Conservation (phyloP, 441 rosid species). For the Biscutella laevigata region DNA sequence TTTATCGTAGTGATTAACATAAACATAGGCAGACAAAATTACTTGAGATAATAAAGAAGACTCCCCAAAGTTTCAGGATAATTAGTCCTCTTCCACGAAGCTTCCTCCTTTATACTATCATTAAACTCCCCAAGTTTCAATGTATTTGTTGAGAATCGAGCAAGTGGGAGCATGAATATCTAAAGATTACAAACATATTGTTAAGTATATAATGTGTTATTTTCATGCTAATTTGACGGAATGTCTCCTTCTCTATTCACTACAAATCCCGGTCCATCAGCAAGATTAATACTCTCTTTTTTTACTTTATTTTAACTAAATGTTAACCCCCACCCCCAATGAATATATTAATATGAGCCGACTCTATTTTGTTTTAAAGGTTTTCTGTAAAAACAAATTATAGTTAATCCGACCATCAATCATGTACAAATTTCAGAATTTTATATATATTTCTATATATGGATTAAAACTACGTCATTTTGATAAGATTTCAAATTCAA, state of each 20-base stretch:
- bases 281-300: background rate
- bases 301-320: too few species aligned
- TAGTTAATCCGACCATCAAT: too few species aligned
- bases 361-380: too few species aligned
- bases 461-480: too few species aligned
- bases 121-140: background rate
- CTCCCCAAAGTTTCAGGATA: slow-evolving; percentile 4
- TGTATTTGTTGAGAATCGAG: slow-evolving; percentile 4
- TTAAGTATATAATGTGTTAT: background rate
- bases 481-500: too few species aligned
- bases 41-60: slow-evolving; percentile 20
- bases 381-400: too few species aligned
- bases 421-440: too few species aligned
- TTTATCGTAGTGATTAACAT: too few species aligned
- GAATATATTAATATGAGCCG: too few species aligned
- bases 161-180: slow-evolving; percentile 4
- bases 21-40: slow-evolving; percentile 11
- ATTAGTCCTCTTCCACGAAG: slow-evolving; percentile 10
- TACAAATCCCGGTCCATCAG: slow-evolving; percentile 36
- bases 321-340: too few species aligned
- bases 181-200: slow-evolving; percentile 1
- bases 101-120: slow-evolving; percentile 21
- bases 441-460: too few species aligned
- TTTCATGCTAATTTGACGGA: slow-evolving; percentile 20
- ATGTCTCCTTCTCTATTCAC: slow-evolving; percentile 22